Percentiles rank a stretch among this genome's conserved stretches.
phyloP scores from a whole-genome alignment of 768 basidiomycete genomes.

The Mycena floridula region DNA sequence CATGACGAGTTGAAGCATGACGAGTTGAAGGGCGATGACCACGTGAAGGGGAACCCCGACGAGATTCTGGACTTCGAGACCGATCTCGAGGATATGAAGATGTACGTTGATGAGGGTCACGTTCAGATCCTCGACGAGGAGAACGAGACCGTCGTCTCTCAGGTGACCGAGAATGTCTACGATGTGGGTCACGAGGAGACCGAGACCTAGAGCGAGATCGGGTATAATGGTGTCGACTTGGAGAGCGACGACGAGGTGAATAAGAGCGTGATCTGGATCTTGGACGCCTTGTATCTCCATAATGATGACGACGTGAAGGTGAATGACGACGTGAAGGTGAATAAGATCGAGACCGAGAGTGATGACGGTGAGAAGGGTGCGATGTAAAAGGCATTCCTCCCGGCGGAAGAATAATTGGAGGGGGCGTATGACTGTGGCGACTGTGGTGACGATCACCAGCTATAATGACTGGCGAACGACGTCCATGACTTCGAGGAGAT shows the following conservation, averaged over 20 bases:
- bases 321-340: constrained; percentile 18
- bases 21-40: too few species aligned
- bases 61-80: too few species aligned
- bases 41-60: too few species aligned
- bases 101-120: constrained; percentile 1
- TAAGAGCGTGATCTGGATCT: constrained; percentile 9
- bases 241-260: constrained; percentile 5
- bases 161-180: constrained; percentile 9
- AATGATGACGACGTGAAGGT: constrained; percentile 11
- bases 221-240: constrained; percentile 10
- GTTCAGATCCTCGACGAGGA: constrained; percentile 4
- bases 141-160: constrained; percentile 16
- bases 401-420: constrained; percentile 7
- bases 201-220: constrained; percentile 14
- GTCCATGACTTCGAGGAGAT: background rate
- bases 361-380: too few species aligned
- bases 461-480: too few species aligned
- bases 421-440: constrained; percentile 6
- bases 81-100: too few species aligned
- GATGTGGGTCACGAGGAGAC: constrained; percentile 14
- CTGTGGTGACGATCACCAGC: constrained; percentile 1
- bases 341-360: constrained; percentile 16
- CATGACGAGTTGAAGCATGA: too few species aligned
- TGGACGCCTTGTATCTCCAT: constrained; percentile 3
- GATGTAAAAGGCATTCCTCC: too few species aligned